Evolutionary conservation across 164 flowering plant genomes (phyloP).

Genomic region (Magnolia sinica): DNA sequence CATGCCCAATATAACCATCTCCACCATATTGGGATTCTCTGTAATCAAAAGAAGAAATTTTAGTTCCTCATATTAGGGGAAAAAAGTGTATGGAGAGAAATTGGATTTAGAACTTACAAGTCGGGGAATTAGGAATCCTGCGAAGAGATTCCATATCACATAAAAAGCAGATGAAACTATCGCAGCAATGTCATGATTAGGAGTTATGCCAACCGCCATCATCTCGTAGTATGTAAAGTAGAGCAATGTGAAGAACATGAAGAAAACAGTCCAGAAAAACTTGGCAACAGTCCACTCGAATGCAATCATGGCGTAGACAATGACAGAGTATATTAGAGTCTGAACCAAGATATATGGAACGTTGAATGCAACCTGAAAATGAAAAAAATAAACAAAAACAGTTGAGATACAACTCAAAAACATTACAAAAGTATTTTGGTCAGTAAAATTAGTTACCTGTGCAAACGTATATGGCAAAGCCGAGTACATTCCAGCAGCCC

Average conservation of each 20-base stretch:
- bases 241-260: too few relatives aligned
- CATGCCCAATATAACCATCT: too few relatives aligned
- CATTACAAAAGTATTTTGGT: background rate
- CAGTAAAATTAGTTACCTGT: background rate
- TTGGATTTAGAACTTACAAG: too few relatives aligned
- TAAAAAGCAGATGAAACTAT: conserved; percentile 25
- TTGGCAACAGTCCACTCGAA: conserved; percentile 36
- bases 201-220: conserved; percentile 43
- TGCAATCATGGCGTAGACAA: conserved; percentile 39
- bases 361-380: conserved; percentile 17
- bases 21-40: too few relatives aligned
- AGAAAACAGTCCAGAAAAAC: conserved; percentile 40
- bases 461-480: too few relatives aligned
- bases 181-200: conserved; percentile 34
- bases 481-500: too few relatives aligned
- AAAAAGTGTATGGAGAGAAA: too few relatives aligned
- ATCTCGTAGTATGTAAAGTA: too few relatives aligned
- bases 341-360: conserved; percentile 16
- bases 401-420: background rate
- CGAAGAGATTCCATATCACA: too few relatives aligned
- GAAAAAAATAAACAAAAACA: background rate
- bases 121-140: too few relatives aligned
- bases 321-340: conserved; percentile 26
- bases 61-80: too few relatives aligned
- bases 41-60: too few relatives aligned